Conservation (phyloP, 495 filamentous ascomycete genomes). For the Aspergillus bridgeri region DNA sequence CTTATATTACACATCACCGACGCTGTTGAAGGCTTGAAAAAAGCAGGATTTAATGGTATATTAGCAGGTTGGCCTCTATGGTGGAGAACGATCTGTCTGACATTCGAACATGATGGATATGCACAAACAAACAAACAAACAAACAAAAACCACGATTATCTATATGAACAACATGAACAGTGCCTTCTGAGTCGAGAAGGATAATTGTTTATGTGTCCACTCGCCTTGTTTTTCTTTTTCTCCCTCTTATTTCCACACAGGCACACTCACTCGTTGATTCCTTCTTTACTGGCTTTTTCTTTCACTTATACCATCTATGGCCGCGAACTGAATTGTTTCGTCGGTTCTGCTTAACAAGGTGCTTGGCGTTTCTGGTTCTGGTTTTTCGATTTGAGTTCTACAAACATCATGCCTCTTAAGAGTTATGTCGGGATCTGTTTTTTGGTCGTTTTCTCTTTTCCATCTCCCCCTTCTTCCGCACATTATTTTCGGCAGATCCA, state of each 20-base stretch:
- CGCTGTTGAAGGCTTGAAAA: not conserved
- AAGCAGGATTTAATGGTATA: not conserved
- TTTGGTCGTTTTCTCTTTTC: slow-evolving; percentile 5
- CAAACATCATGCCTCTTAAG: slow-evolving; percentile 8
- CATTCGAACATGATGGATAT: slow-evolving; percentile 22
- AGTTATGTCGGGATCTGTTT: slow-evolving; percentile 13
- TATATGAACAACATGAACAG: slow-evolving; percentile 25
- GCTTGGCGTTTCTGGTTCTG: slow-evolving; percentile 13
- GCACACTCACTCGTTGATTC: not conserved
- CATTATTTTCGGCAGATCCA: slow-evolving; percentile 19
- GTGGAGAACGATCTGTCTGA: not conserved
- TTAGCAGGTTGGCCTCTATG: not conserved
- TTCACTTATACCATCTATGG: not conserved
- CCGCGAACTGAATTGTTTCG: not conserved
- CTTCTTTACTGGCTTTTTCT: not conserved
- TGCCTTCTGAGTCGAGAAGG: not conserved
- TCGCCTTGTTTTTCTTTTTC: not conserved
- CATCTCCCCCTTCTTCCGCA: slow-evolving; percentile 10
- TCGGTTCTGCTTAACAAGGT: slow-evolving; percentile 10
- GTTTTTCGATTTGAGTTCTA: not conserved
- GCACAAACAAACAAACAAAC: slow-evolving; percentile 13
- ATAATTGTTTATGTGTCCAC: not conserved
- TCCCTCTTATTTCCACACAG: not conserved
- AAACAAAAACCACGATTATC: slow-evolving; percentile 9
- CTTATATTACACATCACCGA: not conserved